A percentile compares a stretch with the other conserved stretches of the same genome.
These are phyloP conservation scores for Dendrobium nobile DNA, from an alignment of 106 monocot genomes.

Conservation along the genomic window DNA sequence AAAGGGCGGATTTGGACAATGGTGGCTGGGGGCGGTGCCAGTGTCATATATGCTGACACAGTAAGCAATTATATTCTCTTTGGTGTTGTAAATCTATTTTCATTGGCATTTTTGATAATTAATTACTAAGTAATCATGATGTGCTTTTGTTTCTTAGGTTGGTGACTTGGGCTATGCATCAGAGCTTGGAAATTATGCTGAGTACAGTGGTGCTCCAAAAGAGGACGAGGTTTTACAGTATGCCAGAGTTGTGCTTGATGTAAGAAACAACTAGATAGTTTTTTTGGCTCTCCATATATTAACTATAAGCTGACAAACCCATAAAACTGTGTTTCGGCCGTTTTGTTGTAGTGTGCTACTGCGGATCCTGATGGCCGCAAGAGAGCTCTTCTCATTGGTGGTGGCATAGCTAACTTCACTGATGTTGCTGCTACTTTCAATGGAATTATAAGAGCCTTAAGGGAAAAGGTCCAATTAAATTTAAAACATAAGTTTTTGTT, in stretches of 20 bases:
- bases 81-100: neutral
- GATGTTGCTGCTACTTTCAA: constrained; percentile 87
- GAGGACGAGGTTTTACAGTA: constrained; percentile 86
- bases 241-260: constrained; percentile 77
- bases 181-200: constrained; percentile 86
- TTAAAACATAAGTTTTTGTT: neutral
- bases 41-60: constrained; percentile 74
- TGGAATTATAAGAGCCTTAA: constrained; percentile 79
- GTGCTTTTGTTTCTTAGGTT: constrained; percentile 29
- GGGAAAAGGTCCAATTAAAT: constrained; percentile 58
- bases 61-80: constrained; percentile 21
- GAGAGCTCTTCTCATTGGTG: constrained; percentile 89
- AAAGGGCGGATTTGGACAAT: constrained; percentile 75
- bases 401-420: constrained; percentile 93
- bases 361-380: constrained; percentile 84
- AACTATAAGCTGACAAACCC: neutral
- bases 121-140: neutral
- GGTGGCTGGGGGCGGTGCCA: constrained; percentile 78
- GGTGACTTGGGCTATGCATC: constrained; percentile 80
- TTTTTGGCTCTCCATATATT: neutral
- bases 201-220: constrained; percentile 83
- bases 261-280: constrained; percentile 15
- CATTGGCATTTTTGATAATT: neutral
- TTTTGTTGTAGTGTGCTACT: constrained; percentile 61
- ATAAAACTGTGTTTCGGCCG: neutral